Conservation (phyloP, 768 basidiomycete genomes). For the Hortiboletus campestris region DNA sequence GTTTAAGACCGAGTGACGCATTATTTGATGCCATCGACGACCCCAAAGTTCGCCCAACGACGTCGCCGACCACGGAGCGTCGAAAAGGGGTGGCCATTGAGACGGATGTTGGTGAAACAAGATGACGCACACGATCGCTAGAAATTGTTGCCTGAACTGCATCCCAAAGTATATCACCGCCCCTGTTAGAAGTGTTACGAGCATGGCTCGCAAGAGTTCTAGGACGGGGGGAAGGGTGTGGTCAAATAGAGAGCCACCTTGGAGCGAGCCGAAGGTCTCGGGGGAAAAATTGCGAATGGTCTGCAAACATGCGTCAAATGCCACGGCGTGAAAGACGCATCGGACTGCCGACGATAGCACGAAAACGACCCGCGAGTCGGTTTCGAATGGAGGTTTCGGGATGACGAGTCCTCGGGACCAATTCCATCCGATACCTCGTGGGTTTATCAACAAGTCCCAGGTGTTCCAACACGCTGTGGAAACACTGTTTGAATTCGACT, state of each 20-base stretch:
- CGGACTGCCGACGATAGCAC: not conserved
- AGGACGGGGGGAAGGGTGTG: constrained; percentile 31
- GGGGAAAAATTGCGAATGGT: constrained; percentile 34
- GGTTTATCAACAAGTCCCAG: constrained; percentile 24
- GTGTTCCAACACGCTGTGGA: constrained; percentile 21
- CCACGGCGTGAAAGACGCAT: constrained; percentile 8
- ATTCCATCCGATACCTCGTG: constrained; percentile 30
- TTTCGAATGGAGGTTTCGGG: constrained; percentile 4
- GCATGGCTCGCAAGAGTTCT: constrained; percentile 37
- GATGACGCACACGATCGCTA: too few relatives aligned
- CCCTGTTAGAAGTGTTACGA: constrained; percentile 38
- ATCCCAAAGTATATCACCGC: too few relatives aligned
- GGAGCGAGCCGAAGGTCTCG: constrained; percentile 33
- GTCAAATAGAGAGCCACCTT: constrained; percentile 37
- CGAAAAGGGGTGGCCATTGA: too few relatives aligned
- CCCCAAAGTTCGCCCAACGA: constrained; percentile 14
- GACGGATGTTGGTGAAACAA: too few relatives aligned
- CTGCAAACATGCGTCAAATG: constrained; percentile 16
- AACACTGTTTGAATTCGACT: too few relatives aligned
- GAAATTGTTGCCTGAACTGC: too few relatives aligned
- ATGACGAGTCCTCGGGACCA: constrained; percentile 20
- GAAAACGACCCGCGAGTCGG: constrained; percentile 13
- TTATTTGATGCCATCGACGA: constrained; percentile 63
- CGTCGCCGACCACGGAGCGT: too few relatives aligned
- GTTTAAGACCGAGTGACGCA: constrained; percentile 53